Conservation (phyloP, 148 eudicot species). For the Silene uniflora region DNA sequence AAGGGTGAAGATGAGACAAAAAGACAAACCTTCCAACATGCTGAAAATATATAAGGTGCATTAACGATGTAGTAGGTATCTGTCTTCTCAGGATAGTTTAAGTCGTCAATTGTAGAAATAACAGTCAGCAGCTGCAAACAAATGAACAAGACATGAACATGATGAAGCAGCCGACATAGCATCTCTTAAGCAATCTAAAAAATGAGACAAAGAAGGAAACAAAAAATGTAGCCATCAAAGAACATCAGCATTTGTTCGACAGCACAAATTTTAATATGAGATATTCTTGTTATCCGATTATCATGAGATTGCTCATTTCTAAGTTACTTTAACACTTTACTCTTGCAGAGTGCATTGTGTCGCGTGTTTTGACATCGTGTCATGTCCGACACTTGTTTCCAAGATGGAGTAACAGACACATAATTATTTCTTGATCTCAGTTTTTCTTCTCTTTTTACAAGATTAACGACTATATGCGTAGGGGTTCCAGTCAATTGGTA, state of each 20-base stretch:
- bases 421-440: no score
- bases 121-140: constrained; percentile 83
- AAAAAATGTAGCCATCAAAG: neutral
- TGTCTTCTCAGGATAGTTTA: constrained; percentile 99
- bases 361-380: no score
- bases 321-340: no score
- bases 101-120: constrained; percentile 89
- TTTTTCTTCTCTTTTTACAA: no score
- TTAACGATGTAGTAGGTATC: constrained; percentile 90
- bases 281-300: no score
- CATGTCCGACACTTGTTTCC: no score
- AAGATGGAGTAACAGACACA: no score
- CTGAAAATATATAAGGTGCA: constrained; percentile 96
- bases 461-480: no score
- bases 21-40: constrained; percentile 93
- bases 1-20: constrained; percentile 6
- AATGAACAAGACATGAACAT: constrained; percentile 16
- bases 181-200: neutral
- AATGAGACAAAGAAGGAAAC: neutral
- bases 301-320: no score
- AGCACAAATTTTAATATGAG: neutral
- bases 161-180: neutral
- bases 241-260: neutral
- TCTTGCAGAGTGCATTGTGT: no score
- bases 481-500: no score